Percentiles rank a stretch among this genome's conserved stretches.
These are phyloP conservation scores for Rhypophila decipiens DNA, from an alignment of 495 filamentous ascomycete species.

Conservation along the genomic window DNA sequence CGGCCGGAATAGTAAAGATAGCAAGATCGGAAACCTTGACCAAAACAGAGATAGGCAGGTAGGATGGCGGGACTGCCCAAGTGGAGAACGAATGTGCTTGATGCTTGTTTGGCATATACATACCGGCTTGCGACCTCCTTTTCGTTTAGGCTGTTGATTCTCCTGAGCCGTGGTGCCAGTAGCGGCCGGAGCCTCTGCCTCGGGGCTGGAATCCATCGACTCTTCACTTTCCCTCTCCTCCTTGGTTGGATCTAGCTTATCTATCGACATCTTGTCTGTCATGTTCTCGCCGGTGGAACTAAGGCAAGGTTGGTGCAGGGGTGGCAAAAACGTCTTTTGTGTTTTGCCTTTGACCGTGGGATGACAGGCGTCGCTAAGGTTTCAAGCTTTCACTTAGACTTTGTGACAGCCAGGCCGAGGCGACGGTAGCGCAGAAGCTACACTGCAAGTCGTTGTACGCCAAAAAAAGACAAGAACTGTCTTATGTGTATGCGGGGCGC, in stretches of 20 bases:
- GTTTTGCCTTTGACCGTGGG: not conserved
- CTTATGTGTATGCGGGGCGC: not conserved
- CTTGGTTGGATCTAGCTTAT: slow-evolving; percentile 46
- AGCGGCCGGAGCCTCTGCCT: slow-evolving; percentile 37
- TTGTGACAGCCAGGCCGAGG: not conserved
- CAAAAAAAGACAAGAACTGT: not conserved
- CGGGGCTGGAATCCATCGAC: slow-evolving; percentile 49
- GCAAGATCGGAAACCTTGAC: not conserved
- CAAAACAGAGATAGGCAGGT: not conserved
- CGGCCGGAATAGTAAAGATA: not conserved
- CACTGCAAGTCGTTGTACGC: not conserved
- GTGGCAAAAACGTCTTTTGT: slow-evolving; percentile 27
- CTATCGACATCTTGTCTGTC: slow-evolving; percentile 55
- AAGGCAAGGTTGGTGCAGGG: slow-evolving; percentile 14
- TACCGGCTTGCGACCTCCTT: slow-evolving; percentile 96
- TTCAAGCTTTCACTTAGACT: too few relatives aligned
- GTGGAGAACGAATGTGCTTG: slow-evolving; percentile 5
- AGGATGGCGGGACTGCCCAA: too few relatives aligned
- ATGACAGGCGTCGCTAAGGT: too few relatives aligned
- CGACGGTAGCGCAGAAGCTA: too few relatives aligned
- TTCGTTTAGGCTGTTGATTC: slow-evolving; percentile 66
- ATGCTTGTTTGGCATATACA: slow-evolving; percentile 31
- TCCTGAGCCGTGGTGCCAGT: slow-evolving; percentile 33
- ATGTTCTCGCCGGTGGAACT: slow-evolving; percentile 30
- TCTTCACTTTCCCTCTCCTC: slow-evolving; percentile 50